Percentiles rank a stretch among this genome's conserved stretches.
Evolutionary conservation across 176 grass and related monocot species (phyloP).

Genomic region (Lolium perenne): DNA sequence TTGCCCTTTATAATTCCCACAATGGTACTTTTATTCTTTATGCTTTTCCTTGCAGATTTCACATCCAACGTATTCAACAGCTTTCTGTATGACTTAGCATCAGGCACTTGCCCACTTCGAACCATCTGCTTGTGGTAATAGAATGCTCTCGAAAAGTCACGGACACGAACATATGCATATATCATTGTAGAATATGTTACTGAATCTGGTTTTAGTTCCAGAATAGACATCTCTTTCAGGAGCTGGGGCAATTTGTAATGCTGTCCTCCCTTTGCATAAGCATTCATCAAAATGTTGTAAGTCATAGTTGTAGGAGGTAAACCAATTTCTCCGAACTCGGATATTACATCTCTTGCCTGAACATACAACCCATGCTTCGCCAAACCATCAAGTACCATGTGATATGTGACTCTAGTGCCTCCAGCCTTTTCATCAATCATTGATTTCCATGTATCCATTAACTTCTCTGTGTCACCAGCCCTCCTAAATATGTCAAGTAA

Average conservation of each 20-base stretch:
- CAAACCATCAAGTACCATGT: slow-evolving; percentile 88
- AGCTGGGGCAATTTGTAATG: slow-evolving; percentile 86
- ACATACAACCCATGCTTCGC: slow-evolving; percentile 88
- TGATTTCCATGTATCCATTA: slow-evolving; percentile 83
- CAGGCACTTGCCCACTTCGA: slow-evolving; percentile 70
- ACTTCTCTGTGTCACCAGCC: slow-evolving; percentile 63
- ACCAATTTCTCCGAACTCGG: slow-evolving; percentile 77
- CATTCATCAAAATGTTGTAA: slow-evolving; percentile 97
- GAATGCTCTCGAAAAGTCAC: slow-evolving; percentile 80
- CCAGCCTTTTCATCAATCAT: slow-evolving; percentile 74
- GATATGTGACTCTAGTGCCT: slow-evolving; percentile 63
- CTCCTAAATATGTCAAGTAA: slow-evolving; percentile 76
- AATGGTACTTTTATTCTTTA: slow-evolving; percentile 74
- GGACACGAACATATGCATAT: slow-evolving; percentile 77
- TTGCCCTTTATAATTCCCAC: slow-evolving; percentile 73
- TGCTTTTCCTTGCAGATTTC: slow-evolving; percentile 73
- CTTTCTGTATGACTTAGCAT: slow-evolving; percentile 74
- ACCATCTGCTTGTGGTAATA: slow-evolving; percentile 97
- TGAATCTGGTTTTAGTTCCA: slow-evolving; percentile 81
- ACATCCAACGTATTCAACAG: slow-evolving; percentile 71
- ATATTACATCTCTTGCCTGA: slow-evolving; percentile 77
- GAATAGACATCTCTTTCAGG: slow-evolving; percentile 75
- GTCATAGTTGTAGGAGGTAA: slow-evolving; percentile 76
- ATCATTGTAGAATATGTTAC: slow-evolving; percentile 88
- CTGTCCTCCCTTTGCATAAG: slow-evolving; percentile 87